A percentile compares a stretch with the other conserved stretches of the same genome.
phyloP scores from a whole-genome alignment of 2,329 filamentous ascomycete genomes.

The Xylariaceae sp. region DNA sequence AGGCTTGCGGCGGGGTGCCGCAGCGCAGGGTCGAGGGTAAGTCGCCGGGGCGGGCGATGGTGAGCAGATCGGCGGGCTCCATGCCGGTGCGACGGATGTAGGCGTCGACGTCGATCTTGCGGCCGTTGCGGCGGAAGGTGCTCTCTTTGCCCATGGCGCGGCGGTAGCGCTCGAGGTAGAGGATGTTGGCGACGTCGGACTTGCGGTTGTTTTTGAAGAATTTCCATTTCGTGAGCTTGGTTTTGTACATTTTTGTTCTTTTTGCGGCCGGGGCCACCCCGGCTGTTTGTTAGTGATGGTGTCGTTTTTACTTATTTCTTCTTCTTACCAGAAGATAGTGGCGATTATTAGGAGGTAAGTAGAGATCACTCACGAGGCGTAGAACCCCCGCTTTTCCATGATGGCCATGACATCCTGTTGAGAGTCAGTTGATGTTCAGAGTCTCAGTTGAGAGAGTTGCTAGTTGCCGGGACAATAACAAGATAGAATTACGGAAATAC shows the following conservation, averaged over 20 bases:
- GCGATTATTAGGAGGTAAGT: no score
- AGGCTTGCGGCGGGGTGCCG: slow-evolving; percentile 27
- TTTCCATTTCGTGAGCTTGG: slow-evolving; percentile 31
- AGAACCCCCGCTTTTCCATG: slow-evolving; percentile 26
- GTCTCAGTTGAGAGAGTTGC: no score
- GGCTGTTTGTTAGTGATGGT: not conserved
- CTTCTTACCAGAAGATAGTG: no score
- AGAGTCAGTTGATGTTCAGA: slow-evolving; percentile 3
- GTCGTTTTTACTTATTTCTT: not conserved
- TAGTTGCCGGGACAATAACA: no score
- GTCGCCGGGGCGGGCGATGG: slow-evolving; percentile 23
- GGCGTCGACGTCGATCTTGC: slow-evolving; percentile 25
- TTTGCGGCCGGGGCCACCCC: not conserved
- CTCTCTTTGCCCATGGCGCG: slow-evolving; percentile 29
- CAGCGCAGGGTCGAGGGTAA: slow-evolving; percentile 27
- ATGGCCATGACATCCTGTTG: slow-evolving; percentile 28
- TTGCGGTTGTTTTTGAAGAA: slow-evolving; percentile 33
- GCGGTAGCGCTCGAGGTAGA: slow-evolving; percentile 26
- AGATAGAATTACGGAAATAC: not conserved
- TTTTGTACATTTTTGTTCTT: slow-evolving; percentile 32
- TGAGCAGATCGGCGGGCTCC: slow-evolving; percentile 23
- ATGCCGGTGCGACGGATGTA: slow-evolving; percentile 31
- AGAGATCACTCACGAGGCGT: slow-evolving; percentile 26
- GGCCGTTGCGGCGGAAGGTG: slow-evolving; percentile 28
- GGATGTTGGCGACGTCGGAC: slow-evolving; percentile 28